Evolutionary conservation across 331 rosid genomes (phyloP), one percentile per base, ranked within the genome.

Genomic region (Quercus lobata): DNA sequence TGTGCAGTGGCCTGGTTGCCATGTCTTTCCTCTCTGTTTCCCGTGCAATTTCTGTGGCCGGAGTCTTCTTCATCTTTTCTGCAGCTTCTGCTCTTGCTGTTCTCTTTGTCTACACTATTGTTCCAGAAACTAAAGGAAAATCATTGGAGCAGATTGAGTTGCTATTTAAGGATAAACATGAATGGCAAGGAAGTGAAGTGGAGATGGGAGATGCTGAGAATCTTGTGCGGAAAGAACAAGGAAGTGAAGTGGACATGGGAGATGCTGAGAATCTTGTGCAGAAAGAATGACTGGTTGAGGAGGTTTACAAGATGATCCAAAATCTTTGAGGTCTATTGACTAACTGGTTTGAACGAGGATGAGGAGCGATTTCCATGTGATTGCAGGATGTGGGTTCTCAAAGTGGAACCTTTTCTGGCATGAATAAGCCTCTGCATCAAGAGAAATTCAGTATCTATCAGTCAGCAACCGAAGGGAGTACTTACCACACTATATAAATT

Each of bases 111-210:
- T 66, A 87, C 82, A 84, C 57, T 35, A 2, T 63, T 30, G 93
- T 93, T 73, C 98, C 97, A 2, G 98, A 93, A 86, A 93, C 98
- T 21, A 93, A 88, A 75, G 98, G 98, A 58, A 93, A 86, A 87
- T 91, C 98, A 25, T 72, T 93, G 87, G 98, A 93, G 77, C 91
- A 93, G 88, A 93, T 93, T 46, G 95, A 87, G 86, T 14, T 82
- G 80, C 76, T 93, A 82, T 93, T 93, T 86, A 90, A 93, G 80
- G 90, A 86, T 61, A 86, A 82, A 41, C 76, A 72, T 58, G 93
- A 74, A 74, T 80, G 60, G 84, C 82, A 76, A 78, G 88, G 18
- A 63, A 83, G 80, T 52, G 89, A 87, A 78, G 80, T 76, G 81
- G 93, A 93, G 87, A 89, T 88, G 24, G 94, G 86, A 85, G 94